Base-by-base conservation (phyloP, 75 land plant species). In the Picea sitchensis region DNA sequence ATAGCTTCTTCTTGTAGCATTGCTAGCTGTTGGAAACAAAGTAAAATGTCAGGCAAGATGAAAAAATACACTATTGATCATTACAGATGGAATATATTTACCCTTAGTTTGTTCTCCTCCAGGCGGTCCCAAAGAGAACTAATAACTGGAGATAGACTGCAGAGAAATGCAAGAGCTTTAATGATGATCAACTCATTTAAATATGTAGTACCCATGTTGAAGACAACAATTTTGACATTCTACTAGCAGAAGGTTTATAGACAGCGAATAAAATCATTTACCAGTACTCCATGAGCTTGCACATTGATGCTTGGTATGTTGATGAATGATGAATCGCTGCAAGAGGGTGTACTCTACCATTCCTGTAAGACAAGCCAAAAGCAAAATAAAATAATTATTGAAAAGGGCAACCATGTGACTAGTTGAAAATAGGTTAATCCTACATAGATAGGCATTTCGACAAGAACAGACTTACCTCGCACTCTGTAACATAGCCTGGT, bases 281-380 rank as follows among this genome's bases (percentile, higher is more conserved):
- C 96, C 96, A 95, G 83, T 95, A 95, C 75, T 95, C 98, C 79
- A 95, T 88, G 30, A 95, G 82, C 81, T 95, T 95, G 90, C 96
- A 90, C 65, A 95, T 81, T 32, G 98, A 93, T 76, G 98, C 94
- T 73, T 92, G 94, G 73, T 95, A 95, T 14, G 92, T 90, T 54
- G 98, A 89, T 58, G 96, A 86, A 77, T 95, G 98, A 78, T 95
- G 98, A 12, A 95, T 87, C 75, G 80, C 86, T 41, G 94, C 78
- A 21, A 95, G 89, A 1, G 98, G 96, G 73, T 95, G 98, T 12
- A 93, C 80, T 73, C 87, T 88, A n/a, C 92, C 91, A 76, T 87
- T 84, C 77, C 96, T 94, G 41, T 54, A 3, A 79, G 23, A 44
- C 41, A 47, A n/a, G 79, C 14, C 65, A 21, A 34, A 41, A 44